phyloP scores from a whole-genome alignment of 441 rosid species.

The Raphanus hybrid region DNA sequence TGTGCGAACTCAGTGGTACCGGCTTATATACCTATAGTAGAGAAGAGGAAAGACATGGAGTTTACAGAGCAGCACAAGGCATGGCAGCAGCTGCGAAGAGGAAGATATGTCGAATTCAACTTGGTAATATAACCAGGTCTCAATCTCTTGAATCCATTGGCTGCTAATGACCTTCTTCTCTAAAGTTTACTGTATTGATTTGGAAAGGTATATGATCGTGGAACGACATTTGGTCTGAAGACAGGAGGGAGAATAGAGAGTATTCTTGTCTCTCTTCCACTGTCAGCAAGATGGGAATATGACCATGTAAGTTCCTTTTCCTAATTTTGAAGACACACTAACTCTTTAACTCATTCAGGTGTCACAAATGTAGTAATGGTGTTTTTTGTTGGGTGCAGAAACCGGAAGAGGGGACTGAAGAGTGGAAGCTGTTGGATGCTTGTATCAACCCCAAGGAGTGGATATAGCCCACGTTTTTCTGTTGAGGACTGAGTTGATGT shows the following conservation, averaged over 20 bases:
- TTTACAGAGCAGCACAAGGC: slow-evolving; percentile 84
- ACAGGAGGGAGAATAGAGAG: slow-evolving; percentile 98
- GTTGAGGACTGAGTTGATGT: slow-evolving; percentile 13
- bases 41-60: slow-evolving; percentile 77
- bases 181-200: slow-evolving; percentile 25
- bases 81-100: slow-evolving; percentile 96
- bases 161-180: not conserved
- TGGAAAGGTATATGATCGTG: slow-evolving; percentile 87
- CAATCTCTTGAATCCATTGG: not conserved
- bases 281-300: slow-evolving; percentile 95
- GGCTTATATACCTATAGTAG: slow-evolving; percentile 88
- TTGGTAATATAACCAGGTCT: slow-evolving; percentile 56
- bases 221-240: slow-evolving; percentile 96
- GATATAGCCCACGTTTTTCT: slow-evolving; percentile 50
- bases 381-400: slow-evolving; percentile 52
- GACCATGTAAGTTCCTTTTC: slow-evolving; percentile 72
- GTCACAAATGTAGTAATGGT: slow-evolving; percentile 18
- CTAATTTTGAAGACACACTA: not conserved
- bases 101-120: slow-evolving; percentile 95
- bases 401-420: slow-evolving; percentile 96
- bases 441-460: slow-evolving; percentile 97
- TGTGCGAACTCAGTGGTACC: slow-evolving; percentile 93
- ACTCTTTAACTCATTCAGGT: not conserved
- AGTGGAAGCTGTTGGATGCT: slow-evolving; percentile 96
- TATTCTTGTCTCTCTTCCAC: slow-evolving; percentile 93